Conservation (phyloP, 495 filamentous ascomycete species). For the Penicillium simplicissimum region DNA sequence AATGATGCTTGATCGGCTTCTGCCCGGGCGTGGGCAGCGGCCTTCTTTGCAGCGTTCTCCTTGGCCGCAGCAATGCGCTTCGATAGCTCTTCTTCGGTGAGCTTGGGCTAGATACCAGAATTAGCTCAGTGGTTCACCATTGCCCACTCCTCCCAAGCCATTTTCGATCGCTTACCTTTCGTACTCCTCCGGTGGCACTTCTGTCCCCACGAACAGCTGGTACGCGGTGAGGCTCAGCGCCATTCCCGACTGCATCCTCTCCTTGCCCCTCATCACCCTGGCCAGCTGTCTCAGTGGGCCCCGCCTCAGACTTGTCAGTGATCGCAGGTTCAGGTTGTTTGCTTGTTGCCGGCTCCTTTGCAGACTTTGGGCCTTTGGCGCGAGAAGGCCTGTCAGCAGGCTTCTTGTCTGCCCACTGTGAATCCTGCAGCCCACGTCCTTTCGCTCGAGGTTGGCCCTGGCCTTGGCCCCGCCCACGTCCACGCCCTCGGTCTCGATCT, state of each 20-base stretch:
- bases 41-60: slow-evolving; percentile 56
- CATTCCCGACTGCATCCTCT: slow-evolving; percentile 17
- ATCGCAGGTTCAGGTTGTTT: slow-evolving; percentile 19
- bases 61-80: slow-evolving; percentile 60
- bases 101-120: slow-evolving; percentile 51
- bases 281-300: slow-evolving; percentile 24
- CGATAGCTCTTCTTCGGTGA: slow-evolving; percentile 67
- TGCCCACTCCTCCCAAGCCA: not conserved
- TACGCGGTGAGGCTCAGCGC: slow-evolving; percentile 36
- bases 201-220: slow-evolving; percentile 68
- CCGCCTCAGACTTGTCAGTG: slow-evolving; percentile 23
- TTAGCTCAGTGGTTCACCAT: slow-evolving; percentile 14
- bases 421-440: slow-evolving; percentile 35
- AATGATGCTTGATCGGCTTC: slow-evolving; percentile 70
- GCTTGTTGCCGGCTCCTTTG: slow-evolving; percentile 18
- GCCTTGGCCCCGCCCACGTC: slow-evolving; percentile 33
- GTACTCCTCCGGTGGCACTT: slow-evolving; percentile 64
- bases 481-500: slow-evolving; percentile 40
- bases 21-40: slow-evolving; percentile 63
- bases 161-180: slow-evolving; percentile 38
- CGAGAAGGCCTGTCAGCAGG: slow-evolving; percentile 25
- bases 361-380: slow-evolving; percentile 23
- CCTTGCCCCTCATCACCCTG: slow-evolving; percentile 20
- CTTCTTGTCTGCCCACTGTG: slow-evolving; percentile 34
- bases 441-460: not conserved